Evolutionary conservation across 129 eudicot genomes (phyloP), one percentile per base, ranked within the genome.

Genomic region (Smallanthus sonchifolius): DNA sequence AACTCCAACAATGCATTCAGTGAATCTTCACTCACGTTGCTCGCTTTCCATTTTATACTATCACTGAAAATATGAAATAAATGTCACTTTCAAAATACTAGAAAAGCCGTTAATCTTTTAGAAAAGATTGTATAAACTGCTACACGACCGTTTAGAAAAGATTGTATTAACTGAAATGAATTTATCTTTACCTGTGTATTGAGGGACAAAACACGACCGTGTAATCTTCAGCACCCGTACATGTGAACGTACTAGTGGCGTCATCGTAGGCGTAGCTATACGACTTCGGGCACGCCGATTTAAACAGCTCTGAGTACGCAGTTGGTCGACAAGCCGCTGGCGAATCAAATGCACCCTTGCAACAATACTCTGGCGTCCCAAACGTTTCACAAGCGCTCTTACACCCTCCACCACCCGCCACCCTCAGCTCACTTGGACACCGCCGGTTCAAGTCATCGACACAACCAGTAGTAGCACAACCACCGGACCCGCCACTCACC

Each of bases 221-320:
- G 65, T 89, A 89, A 16, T 89, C 83, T 0, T 82, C 89, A 30
- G 83, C 78, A 37, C 70, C 87, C 34, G 82, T 70, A 56, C 91
- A 89, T 10, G 96, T 89, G 69, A 84, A 89, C 8, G 91, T 86
- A 43, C 96, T 89, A 7, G 96, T 86, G 0, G 84, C 87, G 42
- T 89, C 96, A 43, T 89, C 96, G 34, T 79, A 89, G 0, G 96
- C 91, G 62, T 89, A 89, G 77, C 96, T 89, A 54, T 89, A 89
- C 37, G 89, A 77, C 74, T 85, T 86, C 3, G 96, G 96, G 36
- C 96, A 89, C 13, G 91, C 89, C 11, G 76, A 75, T 80, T 89
- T 89, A 63, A 89, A 89, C 77, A 86, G 14, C 86, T 78, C 70
- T 19, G 96, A 86, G 72, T 89, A 89, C 0, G 54, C 54, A 16